Evolutionary conservation across 1,284 basidiomycete genomes (phyloP).

Genomic region (Entoloma clypeatum): DNA sequence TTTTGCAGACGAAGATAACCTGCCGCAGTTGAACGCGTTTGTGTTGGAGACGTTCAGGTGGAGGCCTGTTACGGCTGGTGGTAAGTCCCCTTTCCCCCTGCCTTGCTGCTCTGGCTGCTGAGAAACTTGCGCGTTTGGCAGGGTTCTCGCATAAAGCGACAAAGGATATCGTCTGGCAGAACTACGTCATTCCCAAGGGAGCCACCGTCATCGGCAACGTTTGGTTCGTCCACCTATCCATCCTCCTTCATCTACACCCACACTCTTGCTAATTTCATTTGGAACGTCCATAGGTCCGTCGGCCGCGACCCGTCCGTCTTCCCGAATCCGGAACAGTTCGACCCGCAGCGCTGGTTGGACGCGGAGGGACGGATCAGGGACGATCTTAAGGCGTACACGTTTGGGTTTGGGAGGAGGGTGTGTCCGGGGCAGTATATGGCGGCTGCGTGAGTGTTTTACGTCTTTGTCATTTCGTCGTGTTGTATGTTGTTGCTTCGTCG

Average conservation of each 20-base stretch:
- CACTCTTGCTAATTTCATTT: no score
- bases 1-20: constrained; percentile 44
- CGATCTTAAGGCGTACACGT: constrained; percentile 48
- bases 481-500: no score
- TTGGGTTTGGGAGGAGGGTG: constrained; percentile 59
- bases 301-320: constrained; percentile 53
- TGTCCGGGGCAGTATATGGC: constrained; percentile 63
- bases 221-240: constrained; percentile 37
- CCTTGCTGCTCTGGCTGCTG: background rate
- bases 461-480: no score
- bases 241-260: background rate
- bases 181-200: constrained; percentile 55
- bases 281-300: constrained; percentile 51
- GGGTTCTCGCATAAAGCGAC: constrained; percentile 56
- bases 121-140: constrained; percentile 14
- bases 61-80: constrained; percentile 55
- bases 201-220: constrained; percentile 56
- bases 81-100: constrained; percentile 23
- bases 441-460: constrained; percentile 36
- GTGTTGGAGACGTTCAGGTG: constrained; percentile 60
- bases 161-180: constrained; percentile 55
- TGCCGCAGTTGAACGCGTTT: constrained; percentile 60
- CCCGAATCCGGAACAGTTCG: constrained; percentile 55
- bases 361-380: constrained; percentile 44
- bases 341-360: constrained; percentile 56